phyloP scores from a whole-genome alignment of 163 green algal species.

The Chloroidium sp. region DNA sequence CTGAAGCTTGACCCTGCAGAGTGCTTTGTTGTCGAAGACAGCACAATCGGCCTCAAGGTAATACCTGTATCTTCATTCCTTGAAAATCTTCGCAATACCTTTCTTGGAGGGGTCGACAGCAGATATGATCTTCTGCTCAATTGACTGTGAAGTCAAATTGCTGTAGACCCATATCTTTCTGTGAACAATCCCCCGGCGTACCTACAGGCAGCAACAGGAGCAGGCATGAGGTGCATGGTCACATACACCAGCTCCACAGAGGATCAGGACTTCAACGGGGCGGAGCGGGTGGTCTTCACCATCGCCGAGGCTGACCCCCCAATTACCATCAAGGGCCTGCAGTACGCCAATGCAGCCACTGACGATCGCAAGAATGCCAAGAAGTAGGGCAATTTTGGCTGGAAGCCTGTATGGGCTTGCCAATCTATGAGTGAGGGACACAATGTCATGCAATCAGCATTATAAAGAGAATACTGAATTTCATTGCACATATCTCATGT shows the following conservation, averaged over 20 bases:
- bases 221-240: slow-evolving; percentile 88
- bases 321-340: slow-evolving; percentile 5
- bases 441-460: too few species aligned
- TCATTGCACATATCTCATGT: too few species aligned
- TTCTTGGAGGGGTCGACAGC: not conserved
- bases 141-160: not conserved
- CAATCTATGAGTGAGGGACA: too few species aligned
- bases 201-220: slow-evolving; percentile 59
- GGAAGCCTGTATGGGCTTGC: too few species aligned
- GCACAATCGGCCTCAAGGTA: slow-evolving; percentile 55
- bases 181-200: too few species aligned
- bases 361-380: too few species aligned
- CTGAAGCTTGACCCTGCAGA: slow-evolving; percentile 50
- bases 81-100: not conserved
- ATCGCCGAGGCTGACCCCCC: slow-evolving; percentile 7
- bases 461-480: too few species aligned
- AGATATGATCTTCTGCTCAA: not conserved
- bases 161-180: not conserved
- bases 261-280: slow-evolving; percentile 54
- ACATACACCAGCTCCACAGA: slow-evolving; percentile 72
- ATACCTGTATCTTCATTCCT: not conserved
- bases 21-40: slow-evolving; percentile 81
- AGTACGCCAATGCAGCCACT: not conserved
- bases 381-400: too few species aligned
- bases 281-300: slow-evolving; percentile 39